phyloP scores from a whole-genome alignment of 495 filamentous ascomycete species.

The Physcia stellaris region DNA sequence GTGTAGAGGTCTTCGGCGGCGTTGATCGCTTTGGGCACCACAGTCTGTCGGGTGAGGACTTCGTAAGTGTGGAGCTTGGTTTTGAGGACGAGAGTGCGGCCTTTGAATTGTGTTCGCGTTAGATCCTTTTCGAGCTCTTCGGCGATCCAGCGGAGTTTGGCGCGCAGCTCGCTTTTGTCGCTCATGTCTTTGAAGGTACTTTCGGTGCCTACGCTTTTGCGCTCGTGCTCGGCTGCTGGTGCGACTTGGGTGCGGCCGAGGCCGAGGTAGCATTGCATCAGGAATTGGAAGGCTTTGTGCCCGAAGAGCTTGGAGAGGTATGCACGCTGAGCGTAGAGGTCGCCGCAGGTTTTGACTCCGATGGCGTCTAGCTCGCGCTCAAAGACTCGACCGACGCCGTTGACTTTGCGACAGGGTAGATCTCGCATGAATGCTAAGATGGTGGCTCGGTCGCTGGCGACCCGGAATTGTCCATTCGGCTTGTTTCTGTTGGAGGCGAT shows the following conservation, averaged over 20 bases:
- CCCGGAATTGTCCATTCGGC: conserved; percentile 79
- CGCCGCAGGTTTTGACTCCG: conserved; percentile 78
- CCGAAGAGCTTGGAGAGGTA: conserved; percentile 69
- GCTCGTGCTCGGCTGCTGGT: conserved; percentile 78
- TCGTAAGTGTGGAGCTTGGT: conserved; percentile 92
- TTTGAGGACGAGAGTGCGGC: conserved; percentile 80
- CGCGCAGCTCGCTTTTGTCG: conserved; percentile 50
- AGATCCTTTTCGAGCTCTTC: conserved; percentile 86
- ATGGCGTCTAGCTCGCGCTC: conserved; percentile 84
- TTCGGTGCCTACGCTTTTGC: conserved; percentile 91
- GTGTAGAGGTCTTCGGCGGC: conserved; percentile 72
- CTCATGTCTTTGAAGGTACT: conserved; percentile 77
- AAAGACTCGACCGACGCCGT: conserved; percentile 85
- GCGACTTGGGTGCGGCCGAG: conserved; percentile 78
- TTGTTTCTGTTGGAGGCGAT: conserved; percentile 92
- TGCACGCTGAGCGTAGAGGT: conserved; percentile 66
- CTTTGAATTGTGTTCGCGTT: conserved; percentile 65
- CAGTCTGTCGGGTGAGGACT: conserved; percentile 69
- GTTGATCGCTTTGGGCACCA: conserved; percentile 56
- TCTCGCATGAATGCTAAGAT: conserved; percentile 78
- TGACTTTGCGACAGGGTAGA: conserved; percentile 78
- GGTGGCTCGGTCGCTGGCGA: conserved; percentile 53
- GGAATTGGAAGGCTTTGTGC: conserved; percentile 78
- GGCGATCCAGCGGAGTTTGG: conserved; percentile 64
- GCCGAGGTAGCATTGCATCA: conserved; percentile 74